A percentile compares a stretch with the other conserved stretches of the same genome.
Conservation (phyloP, 2,329 filamentous ascomycete species). For the Scytalidium lignicola region DNA sequence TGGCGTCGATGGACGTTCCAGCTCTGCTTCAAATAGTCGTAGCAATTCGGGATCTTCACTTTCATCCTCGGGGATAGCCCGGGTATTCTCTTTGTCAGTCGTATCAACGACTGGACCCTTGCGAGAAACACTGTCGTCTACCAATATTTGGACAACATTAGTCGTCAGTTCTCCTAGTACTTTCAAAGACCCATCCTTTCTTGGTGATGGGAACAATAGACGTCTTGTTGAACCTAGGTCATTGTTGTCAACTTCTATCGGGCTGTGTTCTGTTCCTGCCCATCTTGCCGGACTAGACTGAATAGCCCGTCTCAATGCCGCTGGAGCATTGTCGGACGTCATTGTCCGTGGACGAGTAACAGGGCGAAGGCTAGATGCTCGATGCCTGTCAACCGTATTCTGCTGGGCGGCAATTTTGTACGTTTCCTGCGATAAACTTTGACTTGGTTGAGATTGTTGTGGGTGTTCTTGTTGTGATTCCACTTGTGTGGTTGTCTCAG, state of each 20-base stretch:
- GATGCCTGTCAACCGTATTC: constrained; percentile 9
- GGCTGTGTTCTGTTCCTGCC: constrained; percentile 49
- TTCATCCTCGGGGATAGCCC: constrained; percentile 13
- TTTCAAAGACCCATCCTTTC: constrained; percentile 58
- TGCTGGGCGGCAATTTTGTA: constrained; percentile 6
- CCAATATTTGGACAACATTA: constrained; percentile 43
- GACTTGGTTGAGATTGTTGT: constrained; percentile 1
- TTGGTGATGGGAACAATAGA: constrained; percentile 71
- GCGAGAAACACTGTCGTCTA: constrained; percentile 29
- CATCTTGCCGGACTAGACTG: constrained; percentile 33
- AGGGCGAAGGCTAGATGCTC: constrained; percentile 21
- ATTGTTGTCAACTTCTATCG: constrained; percentile 48
- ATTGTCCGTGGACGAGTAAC: constrained; percentile 22
- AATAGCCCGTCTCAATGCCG: constrained; percentile 25
- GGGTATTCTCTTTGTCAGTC: constrained; percentile 25
- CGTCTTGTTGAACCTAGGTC: constrained; percentile 56
- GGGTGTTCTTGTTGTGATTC: not conserved
- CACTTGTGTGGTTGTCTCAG: constrained; percentile 3
- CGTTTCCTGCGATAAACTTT: constrained; percentile 4
- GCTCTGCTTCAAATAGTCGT: constrained; percentile 26
- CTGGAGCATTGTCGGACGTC: constrained; percentile 26
- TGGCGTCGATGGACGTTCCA: constrained; percentile 25
- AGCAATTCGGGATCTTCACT: constrained; percentile 24
- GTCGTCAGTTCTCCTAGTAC: constrained; percentile 53
- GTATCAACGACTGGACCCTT: constrained; percentile 18